Conservation (phyloP, 768 basidiomycete genomes). For the Termitomyces sp. region DNA sequence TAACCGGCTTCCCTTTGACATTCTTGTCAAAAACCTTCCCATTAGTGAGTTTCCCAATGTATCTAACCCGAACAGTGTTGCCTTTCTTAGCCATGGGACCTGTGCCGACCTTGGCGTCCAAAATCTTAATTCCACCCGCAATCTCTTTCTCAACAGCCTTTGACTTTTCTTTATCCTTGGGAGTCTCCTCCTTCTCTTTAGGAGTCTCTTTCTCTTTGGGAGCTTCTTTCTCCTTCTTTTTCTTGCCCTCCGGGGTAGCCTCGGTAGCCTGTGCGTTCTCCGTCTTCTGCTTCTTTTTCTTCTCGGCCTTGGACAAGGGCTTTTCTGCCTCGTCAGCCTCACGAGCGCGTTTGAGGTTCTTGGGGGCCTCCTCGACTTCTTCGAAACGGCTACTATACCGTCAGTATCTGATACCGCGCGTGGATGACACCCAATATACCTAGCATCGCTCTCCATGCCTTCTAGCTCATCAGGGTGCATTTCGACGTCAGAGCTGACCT, state of each 20-base stretch:
- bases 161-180: conserved; percentile 19
- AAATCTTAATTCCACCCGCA: conserved; percentile 67
- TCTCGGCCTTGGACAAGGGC: conserved; percentile 53
- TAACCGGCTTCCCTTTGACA: conserved; percentile 79
- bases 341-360: conserved; percentile 63
- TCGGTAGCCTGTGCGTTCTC: conserved; percentile 35
- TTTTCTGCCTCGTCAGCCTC: conserved; percentile 43
- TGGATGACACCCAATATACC: conserved; percentile 26
- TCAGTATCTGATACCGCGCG: neutral
- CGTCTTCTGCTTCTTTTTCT: conserved; percentile 76
- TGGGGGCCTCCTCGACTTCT: conserved; percentile 48
- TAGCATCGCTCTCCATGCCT: conserved; percentile 53
- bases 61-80: conserved; percentile 78
- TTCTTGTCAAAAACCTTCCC: conserved; percentile 80
- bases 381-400: conserved; percentile 58
- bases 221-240: conserved; percentile 27
- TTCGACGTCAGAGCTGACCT: conserved; percentile 82
- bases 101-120: conserved; percentile 72
- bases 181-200: conserved; percentile 11
- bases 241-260: conserved; percentile 29
- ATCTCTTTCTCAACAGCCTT: conserved; percentile 39
- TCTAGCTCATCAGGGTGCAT: conserved; percentile 57
- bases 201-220: conserved; percentile 22
- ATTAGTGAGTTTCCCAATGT: conserved; percentile 83
- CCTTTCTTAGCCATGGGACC: conserved; percentile 89